Evolutionary conservation across 2,329 filamentous ascomycete species (phyloP), one percentile per base, ranked within the genome.

Genomic region (Phaeosphaeria sp.): DNA sequence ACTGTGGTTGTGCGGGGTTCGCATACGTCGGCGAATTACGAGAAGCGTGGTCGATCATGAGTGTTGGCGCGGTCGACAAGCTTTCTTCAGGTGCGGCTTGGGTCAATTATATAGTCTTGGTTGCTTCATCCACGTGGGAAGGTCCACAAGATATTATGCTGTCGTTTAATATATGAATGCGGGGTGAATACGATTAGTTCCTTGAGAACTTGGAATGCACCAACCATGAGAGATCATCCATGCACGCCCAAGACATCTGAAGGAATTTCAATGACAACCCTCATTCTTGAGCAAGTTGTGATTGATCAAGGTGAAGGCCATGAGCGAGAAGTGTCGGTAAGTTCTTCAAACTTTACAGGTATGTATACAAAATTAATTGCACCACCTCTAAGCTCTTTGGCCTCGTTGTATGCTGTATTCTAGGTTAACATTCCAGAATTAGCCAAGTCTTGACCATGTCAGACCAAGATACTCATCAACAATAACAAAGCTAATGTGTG

Each of bases 51-150:
- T 48, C 11, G 17, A 56, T 46, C 36, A 52, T 41, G 21, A 46
- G 30, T 54, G 54, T 57, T 46, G 51, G 25, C 51, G 25, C 42
- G 20, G 22, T 46, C 20, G 13, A 30, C 43, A 64, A 65, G 66
- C 63, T 60, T 64, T 59, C 6, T 56, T 55, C 44, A 52, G 47
- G 51, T 22, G 46, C 49, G 52, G 48, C 64, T 67, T 65, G 59
- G 53, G 25, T 57, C 56, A 39, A 64, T 64, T 66, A 66, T 62
- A 60, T 63, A 23, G 33, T 54, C 63, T 65, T 67, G 59, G 60
- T 36, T 36, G 30, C 30, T 36, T 36, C 6, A 36, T 36, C 11
- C 30, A 36, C 30, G 30, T 36, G 30, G 30, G 11, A 36, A 36
- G 30, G 30, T 15, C 30, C 3, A 13, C 6, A 6, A 13, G 30